Percentiles rank a stretch among this genome's conserved stretches.
Evolutionary conservation across 75 land plant species (phyloP).

Genomic region (Cunninghamia lanceolata): DNA sequence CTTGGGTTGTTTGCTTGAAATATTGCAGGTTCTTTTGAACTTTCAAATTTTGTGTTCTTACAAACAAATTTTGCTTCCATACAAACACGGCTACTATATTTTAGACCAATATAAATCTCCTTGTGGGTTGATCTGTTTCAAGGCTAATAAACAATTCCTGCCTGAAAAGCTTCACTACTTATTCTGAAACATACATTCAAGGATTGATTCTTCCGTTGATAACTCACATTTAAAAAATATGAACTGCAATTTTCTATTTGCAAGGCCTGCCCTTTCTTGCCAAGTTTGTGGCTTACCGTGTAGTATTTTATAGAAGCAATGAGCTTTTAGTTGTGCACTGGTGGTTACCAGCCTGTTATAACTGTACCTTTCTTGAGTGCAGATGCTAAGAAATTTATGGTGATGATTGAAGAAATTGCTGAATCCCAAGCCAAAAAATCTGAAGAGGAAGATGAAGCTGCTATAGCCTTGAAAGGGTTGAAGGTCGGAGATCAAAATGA

Average conservation of each 20-base stretch:
- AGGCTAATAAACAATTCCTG: not conserved
- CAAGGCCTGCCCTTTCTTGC: not conserved
- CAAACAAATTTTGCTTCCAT: not conserved
- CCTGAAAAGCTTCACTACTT: not conserved
- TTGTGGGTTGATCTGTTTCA: not conserved
- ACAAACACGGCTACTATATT: not conserved
- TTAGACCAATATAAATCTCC: not conserved
- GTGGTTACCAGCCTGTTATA: not conserved
- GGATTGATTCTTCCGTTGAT: not conserved
- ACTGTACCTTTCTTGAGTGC: constrained; percentile 1
- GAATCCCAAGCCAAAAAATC: constrained; percentile 23
- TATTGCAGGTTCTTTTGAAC: not conserved
- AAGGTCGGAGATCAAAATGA: constrained; percentile 11
- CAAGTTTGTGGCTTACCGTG: not conserved
- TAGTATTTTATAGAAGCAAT: not conserved
- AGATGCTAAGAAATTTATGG: constrained; percentile 64
- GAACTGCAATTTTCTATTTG: not conserved
- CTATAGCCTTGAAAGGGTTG: constrained; percentile 6
- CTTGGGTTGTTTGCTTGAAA: not conserved
- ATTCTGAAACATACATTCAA: not conserved
- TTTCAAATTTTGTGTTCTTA: not conserved
- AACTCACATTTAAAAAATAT: not conserved
- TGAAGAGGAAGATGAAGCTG: constrained; percentile 38
- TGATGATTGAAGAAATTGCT: constrained; percentile 47
- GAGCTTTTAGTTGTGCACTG: not conserved